Evolutionary conservation across 495 filamentous ascomycete species (phyloP).

Genomic region (Ascobolus immersus): DNA sequence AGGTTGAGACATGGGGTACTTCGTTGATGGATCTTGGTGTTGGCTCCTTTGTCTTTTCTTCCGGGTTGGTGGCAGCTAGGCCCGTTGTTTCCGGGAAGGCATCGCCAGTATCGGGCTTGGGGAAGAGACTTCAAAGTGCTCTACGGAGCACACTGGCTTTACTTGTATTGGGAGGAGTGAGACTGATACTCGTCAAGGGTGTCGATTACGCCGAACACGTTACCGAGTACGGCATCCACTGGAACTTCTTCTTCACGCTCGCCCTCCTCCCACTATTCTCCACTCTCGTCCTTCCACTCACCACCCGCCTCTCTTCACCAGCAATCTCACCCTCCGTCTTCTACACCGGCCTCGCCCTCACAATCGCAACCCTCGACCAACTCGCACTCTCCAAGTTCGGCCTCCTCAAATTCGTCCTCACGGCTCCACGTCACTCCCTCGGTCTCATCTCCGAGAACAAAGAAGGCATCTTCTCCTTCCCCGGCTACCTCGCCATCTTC

Average conservation of each 20-base stretch:
- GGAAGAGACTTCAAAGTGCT: constrained; percentile 33
- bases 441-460: constrained; percentile 59
- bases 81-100: no score
- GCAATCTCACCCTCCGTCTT: no score
- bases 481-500: constrained; percentile 87
- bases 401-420: constrained; percentile 59
- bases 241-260: constrained; percentile 99
- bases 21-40: constrained; percentile 96
- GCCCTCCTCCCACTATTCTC: constrained; percentile 66
- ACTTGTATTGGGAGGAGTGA: constrained; percentile 50
- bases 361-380: constrained; percentile 43
- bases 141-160: constrained; percentile 62
- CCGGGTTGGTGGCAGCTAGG: constrained; percentile 68
- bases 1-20: constrained; percentile 95
- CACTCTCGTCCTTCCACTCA: constrained; percentile 17
- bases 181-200: constrained; percentile 73
- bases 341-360: constrained; percentile 42
- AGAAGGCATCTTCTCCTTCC: constrained; percentile 79
- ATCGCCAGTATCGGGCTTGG: no score
- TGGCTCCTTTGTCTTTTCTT: constrained; percentile 89
- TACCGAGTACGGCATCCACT: constrained; percentile 92
- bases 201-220: constrained; percentile 93
- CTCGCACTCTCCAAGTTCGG: constrained; percentile 45
- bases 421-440: constrained; percentile 43
- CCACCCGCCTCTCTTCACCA: no score